phyloP scores from a whole-genome alignment of 31 red algal genomes.

The Bonnemaisonia californica region DNA sequence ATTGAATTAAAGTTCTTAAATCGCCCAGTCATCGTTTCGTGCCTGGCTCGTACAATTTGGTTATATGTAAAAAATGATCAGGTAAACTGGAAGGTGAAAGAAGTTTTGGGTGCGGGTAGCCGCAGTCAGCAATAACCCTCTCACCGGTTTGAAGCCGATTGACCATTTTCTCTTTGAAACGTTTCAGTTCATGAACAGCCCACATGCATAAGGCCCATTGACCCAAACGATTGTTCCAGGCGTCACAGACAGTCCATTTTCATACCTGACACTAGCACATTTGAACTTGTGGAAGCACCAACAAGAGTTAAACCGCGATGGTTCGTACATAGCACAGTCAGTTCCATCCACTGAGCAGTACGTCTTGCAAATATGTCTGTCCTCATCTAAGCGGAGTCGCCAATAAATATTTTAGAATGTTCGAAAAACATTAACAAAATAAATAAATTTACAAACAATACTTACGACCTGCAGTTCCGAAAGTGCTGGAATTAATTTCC shows the following conservation, averaged over 20 bases:
- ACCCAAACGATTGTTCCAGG: constrained; percentile 17
- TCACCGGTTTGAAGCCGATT: too few species aligned
- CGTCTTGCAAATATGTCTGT: too few species aligned
- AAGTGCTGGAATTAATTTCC: background rate
- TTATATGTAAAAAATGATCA: constrained; percentile 1
- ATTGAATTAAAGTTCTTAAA: constrained; percentile 27
- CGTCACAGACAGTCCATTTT: background rate
- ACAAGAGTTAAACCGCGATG: background rate
- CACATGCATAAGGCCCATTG: constrained; percentile 31
- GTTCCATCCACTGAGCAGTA: constrained; percentile 49
- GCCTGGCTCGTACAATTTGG: background rate
- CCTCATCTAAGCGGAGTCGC: too few species aligned
- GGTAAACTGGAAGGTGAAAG: too few species aligned
- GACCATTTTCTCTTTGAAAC: constrained; percentile 2
- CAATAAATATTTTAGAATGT: too few species aligned
- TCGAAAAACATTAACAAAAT: too few species aligned
- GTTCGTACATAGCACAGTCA: constrained; percentile 25
- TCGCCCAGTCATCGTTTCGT: constrained; percentile 23
- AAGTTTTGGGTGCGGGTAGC: too few species aligned
- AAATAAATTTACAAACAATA: background rate
- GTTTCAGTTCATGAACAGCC: constrained; percentile 8
- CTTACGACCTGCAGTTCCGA: background rate
- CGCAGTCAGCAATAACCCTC: too few species aligned
- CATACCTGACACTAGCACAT: constrained; percentile 13
- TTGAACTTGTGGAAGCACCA: constrained; percentile 37